Conservation (phyloP, 164 flowering plant species). For the Vitis amurensis region DNA sequence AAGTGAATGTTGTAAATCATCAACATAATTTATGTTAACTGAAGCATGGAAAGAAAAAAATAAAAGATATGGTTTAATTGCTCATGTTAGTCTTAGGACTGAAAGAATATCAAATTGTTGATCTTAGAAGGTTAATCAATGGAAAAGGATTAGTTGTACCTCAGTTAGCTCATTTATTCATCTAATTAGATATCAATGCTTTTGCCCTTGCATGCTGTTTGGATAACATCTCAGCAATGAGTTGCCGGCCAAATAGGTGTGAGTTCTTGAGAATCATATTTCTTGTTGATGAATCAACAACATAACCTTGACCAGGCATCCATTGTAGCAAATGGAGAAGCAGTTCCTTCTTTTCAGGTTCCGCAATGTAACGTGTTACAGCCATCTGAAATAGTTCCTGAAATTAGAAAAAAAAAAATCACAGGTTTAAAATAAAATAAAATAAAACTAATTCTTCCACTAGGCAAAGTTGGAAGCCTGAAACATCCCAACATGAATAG, state of each 20-base stretch:
- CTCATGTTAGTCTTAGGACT: background rate
- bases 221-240: slow-evolving; percentile 62
- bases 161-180: background rate
- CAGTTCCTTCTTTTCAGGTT: slow-evolving; percentile 84
- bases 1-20: no score
- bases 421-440: background rate
- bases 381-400: slow-evolving; percentile 68
- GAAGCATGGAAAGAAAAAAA: no score
- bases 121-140: background rate
- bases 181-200: slow-evolving; percentile 24
- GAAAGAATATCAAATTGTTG: background rate
- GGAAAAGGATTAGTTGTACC: no score
- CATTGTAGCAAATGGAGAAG: slow-evolving; percentile 75
- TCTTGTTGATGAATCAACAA: slow-evolving; percentile 68
- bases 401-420: background rate
- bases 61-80: background rate
- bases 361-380: slow-evolving; percentile 57
- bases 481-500: no score
- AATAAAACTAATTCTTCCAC: background rate
- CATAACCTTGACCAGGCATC: slow-evolving; percentile 90
- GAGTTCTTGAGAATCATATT: slow-evolving; percentile 73
- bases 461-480: background rate
- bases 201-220: slow-evolving; percentile 54
- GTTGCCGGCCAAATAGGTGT: slow-evolving; percentile 64
- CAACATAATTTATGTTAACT: no score